Base-by-base conservation (phyloP, 805 yeast genomes). In the Teunomyces pallodes region DNA sequence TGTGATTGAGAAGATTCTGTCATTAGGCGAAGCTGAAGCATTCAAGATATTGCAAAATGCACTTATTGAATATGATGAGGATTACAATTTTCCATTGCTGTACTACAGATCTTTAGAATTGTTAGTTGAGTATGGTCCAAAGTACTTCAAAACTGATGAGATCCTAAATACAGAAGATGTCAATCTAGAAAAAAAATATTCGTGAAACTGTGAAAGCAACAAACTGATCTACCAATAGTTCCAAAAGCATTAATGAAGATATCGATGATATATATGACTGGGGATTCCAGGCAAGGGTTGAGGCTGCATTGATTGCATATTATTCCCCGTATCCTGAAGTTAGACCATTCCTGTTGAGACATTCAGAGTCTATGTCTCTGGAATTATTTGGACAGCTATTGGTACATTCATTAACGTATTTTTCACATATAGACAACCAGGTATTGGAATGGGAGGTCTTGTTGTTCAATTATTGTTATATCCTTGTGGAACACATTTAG, bases 341-440 rank as follows among this genome's bases (percentile, higher is more conserved):
- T 4, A 55, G 75, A 46, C 52, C 1, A 48, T 64, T 9, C 66
- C 67, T 2, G 61, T 54, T 3, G 75, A 70, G 31, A 69, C 75
- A 7, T 51, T 79, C 47, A 70, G 86, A 44, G 79, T 79, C 54
- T 83, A 84, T 72, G 59, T 73, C 6, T 61, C 83, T 24, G 81
- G 82, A 0, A 44, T 78, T 1, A 56, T 79, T 36, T 74, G 83
- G 76, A 73, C 96, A 4, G 67, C 74, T 13, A 63, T 29, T 29
- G 82, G 82, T 13, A 59, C 82, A 29, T 79, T 77, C 53, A 69
- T 81, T 53, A 80, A 81, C 54, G 77, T 79, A 54, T 80, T 80
- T 56, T 82, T 82, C 59, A 62, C 72, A 6, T 81, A 79, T 44
- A 74, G 86, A 65, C 67, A 71, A 51, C 84, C 84, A 38, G 53